Evolutionary conservation across 352 stramenopile genomes (phyloP), one percentile per base, ranked within the genome.

Genomic region (Pythium chondricola): DNA sequence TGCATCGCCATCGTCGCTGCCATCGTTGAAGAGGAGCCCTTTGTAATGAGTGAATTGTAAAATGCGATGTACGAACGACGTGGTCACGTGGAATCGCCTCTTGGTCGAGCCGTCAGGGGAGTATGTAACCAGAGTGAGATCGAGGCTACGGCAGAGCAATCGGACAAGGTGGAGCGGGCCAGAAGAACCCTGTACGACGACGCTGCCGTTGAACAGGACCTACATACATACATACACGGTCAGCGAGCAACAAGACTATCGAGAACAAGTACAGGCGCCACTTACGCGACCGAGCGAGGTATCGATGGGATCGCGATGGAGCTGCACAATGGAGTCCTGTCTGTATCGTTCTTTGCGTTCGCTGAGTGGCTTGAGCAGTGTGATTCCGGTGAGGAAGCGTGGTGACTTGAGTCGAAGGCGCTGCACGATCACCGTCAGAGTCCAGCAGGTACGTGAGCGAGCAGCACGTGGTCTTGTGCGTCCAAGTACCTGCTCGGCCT

Each of bases 81-180:
- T 48, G 11, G 63, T 53, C 22, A 86, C 44, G 17, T 74, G 60
- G 48, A 69, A 78, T 16, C 73, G 61, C 17, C 22, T 21, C 36
- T 58, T 59, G 6, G 8, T 14, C 0, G 69, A 81, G 1, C 53
- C 67, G 0, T 35, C 22, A 3, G 76, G 57, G 0, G 61, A 65
- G 53, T 85, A 85, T 27, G 63, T 21, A 1, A 77, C 31, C 1
- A 83, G 26, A 17, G 61, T 72, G 14, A 83, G 59, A 2, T 44
- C 43, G 14, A 52, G 52, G 3, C 48, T 38, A n/a, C 61, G 65
- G 26, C 69, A 43, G 17, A 84, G 60, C 8, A 83, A 27, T 1
- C 60, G 59, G 0, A 78, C 58, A 7, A 78, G 29, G 29, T 24
- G 30, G 2, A 2, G 14, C n/a, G 16, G 30, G 6, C 2, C 7